Percentiles rank a stretch among this genome's conserved stretches.
Conservation (phyloP, 2,329 filamentous ascomycete species). For the Cladosporium sp. region DNA sequence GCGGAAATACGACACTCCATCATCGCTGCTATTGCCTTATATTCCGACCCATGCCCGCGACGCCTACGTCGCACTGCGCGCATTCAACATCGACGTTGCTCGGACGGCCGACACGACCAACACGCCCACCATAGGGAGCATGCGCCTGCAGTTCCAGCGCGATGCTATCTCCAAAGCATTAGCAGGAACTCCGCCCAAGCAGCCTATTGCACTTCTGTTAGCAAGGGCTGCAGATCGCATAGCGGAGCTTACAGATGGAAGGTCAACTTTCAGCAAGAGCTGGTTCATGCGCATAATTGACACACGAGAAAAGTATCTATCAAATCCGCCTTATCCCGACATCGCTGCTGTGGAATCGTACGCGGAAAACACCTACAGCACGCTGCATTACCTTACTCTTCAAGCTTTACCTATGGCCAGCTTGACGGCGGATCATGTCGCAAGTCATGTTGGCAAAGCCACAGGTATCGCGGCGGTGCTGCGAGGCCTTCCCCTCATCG, state of each 20-base stretch:
- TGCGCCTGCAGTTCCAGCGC: conserved; percentile 94
- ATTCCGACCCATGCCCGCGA: conserved; percentile 68
- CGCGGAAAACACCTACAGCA: conserved; percentile 91
- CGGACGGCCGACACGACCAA: conserved; percentile 85
- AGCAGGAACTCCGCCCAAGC: conserved; percentile 70
- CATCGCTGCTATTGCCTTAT: conserved; percentile 79
- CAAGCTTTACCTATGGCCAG: conserved; percentile 73
- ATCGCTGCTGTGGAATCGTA: conserved; percentile 75
- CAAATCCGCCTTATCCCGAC: conserved; percentile 72
- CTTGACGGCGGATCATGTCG: conserved; percentile 82
- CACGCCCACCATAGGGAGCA: conserved; percentile 74
- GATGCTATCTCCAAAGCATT: conserved; percentile 76
- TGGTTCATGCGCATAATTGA: conserved; percentile 66
- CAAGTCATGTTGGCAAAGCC: conserved; percentile 91
- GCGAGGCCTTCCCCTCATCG: conserved; percentile 82
- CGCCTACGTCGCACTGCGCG: conserved; percentile 82
- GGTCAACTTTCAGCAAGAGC: conserved; percentile 46
- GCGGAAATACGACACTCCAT: conserved; percentile 79
- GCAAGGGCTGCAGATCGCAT: conserved; percentile 62
- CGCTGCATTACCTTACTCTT: conserved; percentile 80
- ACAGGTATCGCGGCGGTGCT: conserved; percentile 80
- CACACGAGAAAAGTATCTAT: conserved; percentile 74
- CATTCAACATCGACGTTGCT: conserved; percentile 88
- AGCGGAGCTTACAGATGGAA: conserved; percentile 40
- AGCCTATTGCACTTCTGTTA: conserved; percentile 83